Evolutionary conservation across 345 rosid genomes (phyloP).

Genomic region (Pugionium cornutum): DNA sequence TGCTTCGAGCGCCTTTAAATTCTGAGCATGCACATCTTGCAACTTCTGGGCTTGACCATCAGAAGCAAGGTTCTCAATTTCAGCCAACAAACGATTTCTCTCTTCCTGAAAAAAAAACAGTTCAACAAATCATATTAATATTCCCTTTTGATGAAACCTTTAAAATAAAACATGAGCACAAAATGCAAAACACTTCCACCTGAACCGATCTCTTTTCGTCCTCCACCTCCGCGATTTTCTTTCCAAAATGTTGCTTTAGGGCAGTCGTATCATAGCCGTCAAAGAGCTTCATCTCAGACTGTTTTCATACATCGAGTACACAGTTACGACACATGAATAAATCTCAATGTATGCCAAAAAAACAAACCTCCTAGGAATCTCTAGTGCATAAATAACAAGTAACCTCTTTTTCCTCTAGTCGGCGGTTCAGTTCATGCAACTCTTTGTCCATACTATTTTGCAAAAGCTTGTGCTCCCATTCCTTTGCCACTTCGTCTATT

Average conservation of each 20-base stretch:
- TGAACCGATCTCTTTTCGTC: constrained; percentile 88
- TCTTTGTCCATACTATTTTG: constrained; percentile 94
- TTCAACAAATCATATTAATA: background rate
- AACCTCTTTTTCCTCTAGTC: constrained; percentile 97
- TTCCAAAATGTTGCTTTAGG: constrained; percentile 93
- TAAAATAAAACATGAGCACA: constrained; percentile 4
- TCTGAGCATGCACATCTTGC: constrained; percentile 84
- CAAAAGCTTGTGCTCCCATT: constrained; percentile 95
- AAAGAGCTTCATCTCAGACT: constrained; percentile 94
- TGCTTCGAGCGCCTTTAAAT: constrained; percentile 79
- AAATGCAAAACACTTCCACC: constrained; percentile 46
- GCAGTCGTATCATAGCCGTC: constrained; percentile 70
- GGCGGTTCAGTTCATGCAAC: constrained; percentile 81
- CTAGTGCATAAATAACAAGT: constrained; percentile 6
- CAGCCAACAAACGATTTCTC: constrained; percentile 78
- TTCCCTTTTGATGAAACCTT: background rate
- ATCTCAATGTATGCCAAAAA: constrained; percentile 8
- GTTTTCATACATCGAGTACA: constrained; percentile 29
- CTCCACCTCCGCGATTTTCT: constrained; percentile 86
- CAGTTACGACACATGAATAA: constrained; percentile 11
- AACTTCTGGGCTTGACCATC: constrained; percentile 86
- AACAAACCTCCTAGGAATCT: background rate
- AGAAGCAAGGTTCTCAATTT: constrained; percentile 83
- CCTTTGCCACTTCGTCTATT: constrained; percentile 85
- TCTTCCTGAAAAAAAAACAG: constrained; percentile 67